Evolutionary conservation across 257 asterid genomes (phyloP).

Genomic region (Solanum ossicruentum): DNA sequence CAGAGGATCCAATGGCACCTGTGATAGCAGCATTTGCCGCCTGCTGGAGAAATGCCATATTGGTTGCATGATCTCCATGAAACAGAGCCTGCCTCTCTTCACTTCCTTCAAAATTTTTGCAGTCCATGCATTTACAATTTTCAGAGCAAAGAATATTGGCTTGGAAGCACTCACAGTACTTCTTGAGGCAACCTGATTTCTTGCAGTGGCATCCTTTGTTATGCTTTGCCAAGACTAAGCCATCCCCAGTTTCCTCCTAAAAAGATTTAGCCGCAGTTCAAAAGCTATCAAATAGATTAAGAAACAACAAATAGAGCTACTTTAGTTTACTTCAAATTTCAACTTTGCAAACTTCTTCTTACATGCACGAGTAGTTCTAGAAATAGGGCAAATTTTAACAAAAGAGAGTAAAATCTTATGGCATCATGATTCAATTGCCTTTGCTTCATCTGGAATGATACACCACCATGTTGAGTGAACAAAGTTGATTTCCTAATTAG

Average conservation of each 20-base stretch:
- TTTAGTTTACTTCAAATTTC: not conserved
- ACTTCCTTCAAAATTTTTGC: conserved; percentile 90
- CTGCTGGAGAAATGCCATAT: conserved; percentile 61
- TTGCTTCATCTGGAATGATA: not conserved
- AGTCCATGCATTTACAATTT: conserved; percentile 85
- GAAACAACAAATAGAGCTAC: not conserved
- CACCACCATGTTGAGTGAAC: not conserved
- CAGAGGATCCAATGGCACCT: conserved; percentile 86
- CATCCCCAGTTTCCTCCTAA: conserved; percentile 67
- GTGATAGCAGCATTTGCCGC: conserved; percentile 96
- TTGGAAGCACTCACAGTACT: conserved; percentile 93
- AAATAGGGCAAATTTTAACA: not conserved
- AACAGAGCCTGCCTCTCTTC: conserved; percentile 85
- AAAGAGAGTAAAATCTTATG: not conserved
- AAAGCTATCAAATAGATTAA: not conserved
- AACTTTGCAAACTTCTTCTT: not conserved
- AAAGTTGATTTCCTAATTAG: not conserved
- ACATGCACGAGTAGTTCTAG: not conserved
- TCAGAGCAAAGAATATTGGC: conserved; percentile 94
- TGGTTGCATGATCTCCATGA: conserved; percentile 72
- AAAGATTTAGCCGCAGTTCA: not conserved
- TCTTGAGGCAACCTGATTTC: conserved; percentile 93
- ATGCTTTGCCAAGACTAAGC: conserved; percentile 51
- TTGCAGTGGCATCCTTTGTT: conserved; percentile 95
- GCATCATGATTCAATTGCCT: not conserved